Evolutionary conservation across 1,284 basidiomycete genomes (phyloP).

Genomic region (Cutaneotrichosporon sp.): DNA sequence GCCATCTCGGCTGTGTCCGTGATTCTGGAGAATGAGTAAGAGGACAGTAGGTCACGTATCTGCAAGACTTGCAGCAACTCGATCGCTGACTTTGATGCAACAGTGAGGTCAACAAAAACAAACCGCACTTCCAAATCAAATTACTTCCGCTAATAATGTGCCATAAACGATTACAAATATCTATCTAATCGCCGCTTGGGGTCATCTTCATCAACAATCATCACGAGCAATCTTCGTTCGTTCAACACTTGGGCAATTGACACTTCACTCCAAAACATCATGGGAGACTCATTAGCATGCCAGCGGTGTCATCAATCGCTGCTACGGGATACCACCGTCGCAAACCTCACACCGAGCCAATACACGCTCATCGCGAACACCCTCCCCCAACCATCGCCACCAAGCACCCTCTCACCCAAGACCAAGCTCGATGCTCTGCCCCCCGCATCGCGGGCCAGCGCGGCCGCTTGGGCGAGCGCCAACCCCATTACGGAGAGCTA

Average conservation of each 20-base stretch:
- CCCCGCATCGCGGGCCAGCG: conserved; percentile 49
- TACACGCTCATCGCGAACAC: conserved; percentile 76
- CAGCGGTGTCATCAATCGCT: conserved; percentile 58
- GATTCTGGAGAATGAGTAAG: no score
- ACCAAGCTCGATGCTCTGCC: conserved; percentile 59
- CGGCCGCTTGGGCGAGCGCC: conserved; percentile 54
- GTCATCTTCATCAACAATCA: background rate
- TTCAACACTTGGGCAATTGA: no score
- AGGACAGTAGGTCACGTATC: no score
- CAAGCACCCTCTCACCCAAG: conserved; percentile 49
- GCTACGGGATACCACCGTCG: conserved; percentile 77
- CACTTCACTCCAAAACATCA: background rate
- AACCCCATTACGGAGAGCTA: conserved; percentile 65
- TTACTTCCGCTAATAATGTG: background rate
- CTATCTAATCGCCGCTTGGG: conserved; percentile 11
- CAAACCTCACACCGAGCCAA: conserved; percentile 74
- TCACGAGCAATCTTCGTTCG: no score
- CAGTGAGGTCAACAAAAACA: no score
- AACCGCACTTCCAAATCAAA: no score
- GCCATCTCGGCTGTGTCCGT: no score
- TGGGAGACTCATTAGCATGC: conserved; percentile 30
- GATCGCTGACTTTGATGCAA: no score
- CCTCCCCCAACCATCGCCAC: conserved; percentile 51
- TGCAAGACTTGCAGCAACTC: no score
- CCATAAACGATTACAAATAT: background rate